A percentile compares a stretch with the other conserved stretches of the same genome.
These are phyloP conservation scores for Saccharata proteae DNA, from an alignment of 2,329 filamentous ascomycete species.

Conservation along the genomic window DNA sequence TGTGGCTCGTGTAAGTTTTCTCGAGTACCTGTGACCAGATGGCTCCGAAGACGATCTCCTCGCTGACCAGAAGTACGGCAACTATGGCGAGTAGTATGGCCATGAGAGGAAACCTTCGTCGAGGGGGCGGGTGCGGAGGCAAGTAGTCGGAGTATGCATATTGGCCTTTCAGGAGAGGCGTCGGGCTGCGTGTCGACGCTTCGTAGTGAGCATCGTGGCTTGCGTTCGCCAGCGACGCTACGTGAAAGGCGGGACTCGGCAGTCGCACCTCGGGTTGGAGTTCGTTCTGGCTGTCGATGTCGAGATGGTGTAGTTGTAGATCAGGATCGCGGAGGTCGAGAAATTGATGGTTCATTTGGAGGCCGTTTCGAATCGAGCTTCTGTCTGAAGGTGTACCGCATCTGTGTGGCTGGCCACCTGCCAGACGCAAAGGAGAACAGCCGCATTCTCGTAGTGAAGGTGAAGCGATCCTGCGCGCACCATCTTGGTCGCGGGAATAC, in stretches of 20 bases:
- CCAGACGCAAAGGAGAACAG: too few species aligned
- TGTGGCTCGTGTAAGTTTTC: not conserved
- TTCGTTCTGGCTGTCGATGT: not conserved
- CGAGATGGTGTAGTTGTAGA: not conserved
- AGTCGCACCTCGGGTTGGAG: not conserved
- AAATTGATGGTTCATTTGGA: too few species aligned
- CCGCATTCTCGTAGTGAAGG: too few species aligned
- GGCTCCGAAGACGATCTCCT: conserved; percentile 6
- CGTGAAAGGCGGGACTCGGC: not conserved
- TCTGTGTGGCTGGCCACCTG: too few species aligned
- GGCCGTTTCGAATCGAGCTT: too few species aligned
- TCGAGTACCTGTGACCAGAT: conserved; percentile 4
- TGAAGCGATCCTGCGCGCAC: too few species aligned
- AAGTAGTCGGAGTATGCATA: not conserved
- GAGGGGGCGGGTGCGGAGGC: not conserved
- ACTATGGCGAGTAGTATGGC: not conserved
- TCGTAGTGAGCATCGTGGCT: not conserved
- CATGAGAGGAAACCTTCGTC: not conserved
- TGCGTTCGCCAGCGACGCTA: not conserved
- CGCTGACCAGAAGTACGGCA: not conserved
- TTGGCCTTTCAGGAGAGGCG: not conserved
- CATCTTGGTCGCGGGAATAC: too few species aligned
- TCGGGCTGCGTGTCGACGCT: not conserved
- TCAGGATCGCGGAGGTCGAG: too few species aligned
- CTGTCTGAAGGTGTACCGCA: too few species aligned